Conservation (phyloP, 2,329 filamentous ascomycete genomes). For the Penicillium sp. region DNA sequence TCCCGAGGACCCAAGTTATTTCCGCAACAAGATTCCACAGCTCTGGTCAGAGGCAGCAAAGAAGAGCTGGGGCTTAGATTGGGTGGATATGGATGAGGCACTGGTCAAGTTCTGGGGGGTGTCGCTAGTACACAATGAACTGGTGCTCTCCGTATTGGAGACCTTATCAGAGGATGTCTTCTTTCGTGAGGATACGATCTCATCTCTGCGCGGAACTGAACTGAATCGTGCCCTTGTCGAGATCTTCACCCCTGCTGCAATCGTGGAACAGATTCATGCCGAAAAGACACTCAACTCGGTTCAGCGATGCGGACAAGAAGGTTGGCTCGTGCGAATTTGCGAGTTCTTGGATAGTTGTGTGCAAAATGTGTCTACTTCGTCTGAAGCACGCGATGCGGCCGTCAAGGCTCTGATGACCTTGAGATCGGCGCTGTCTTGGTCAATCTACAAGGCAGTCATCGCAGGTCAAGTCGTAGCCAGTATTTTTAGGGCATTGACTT, state of each 20-base stretch:
- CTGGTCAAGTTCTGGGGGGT: constrained; percentile 72
- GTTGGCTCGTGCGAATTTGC: constrained; percentile 77
- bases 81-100: constrained; percentile 88
- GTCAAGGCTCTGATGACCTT: constrained; percentile 72
- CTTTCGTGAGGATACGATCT: constrained; percentile 79
- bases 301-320: constrained; percentile 72
- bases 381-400: constrained; percentile 63
- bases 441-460: constrained; percentile 73
- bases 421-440: constrained; percentile 77
- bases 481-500: constrained; percentile 66
- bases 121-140: constrained; percentile 64
- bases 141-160: constrained; percentile 84
- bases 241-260: constrained; percentile 74
- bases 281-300: constrained; percentile 62
- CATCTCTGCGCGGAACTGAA: constrained; percentile 72
- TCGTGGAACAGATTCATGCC: constrained; percentile 70
- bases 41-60: constrained; percentile 95
- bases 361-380: constrained; percentile 58
- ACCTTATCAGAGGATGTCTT: constrained; percentile 92
- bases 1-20: constrained; percentile 68
- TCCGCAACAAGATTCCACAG: constrained; percentile 89
- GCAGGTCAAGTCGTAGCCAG: constrained; percentile 63
- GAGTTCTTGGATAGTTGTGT: constrained; percentile 69
- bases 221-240: constrained; percentile 88
- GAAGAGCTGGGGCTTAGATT: constrained; percentile 83